Base-by-base conservation (phyloP, 83 land plant species). In the Thuja plicata region DNA sequence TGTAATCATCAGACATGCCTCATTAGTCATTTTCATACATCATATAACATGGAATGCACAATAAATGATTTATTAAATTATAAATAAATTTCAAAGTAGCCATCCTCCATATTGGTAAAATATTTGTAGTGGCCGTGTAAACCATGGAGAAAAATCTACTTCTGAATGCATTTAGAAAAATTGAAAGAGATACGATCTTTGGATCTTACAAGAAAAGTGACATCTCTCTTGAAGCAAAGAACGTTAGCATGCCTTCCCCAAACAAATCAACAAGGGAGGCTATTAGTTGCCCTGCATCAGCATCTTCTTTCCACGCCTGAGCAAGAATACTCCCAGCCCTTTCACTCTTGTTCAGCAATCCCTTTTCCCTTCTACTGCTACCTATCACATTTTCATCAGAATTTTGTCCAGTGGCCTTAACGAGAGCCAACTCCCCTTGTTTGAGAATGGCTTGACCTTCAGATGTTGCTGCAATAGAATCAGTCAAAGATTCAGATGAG, bases 261-360 rank as follows among this genome's bases (percentile, higher is more conserved):
- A 92, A 93, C 91, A 88, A 45, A 41, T 90, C 92, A 89, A 90
- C 92, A 38, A 92, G 40, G 10, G 95, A 90, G 30, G 92, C 81
- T 79, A 90, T 48, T 77, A 93, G 81, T 15, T 89, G 87, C 52
- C 94, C 96, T 52, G 91, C 89, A 89, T 92, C 89, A 71, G 91
- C 35, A 50, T 95, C 95, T 43, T 95, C 94, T 88, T 91, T 95
- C 94, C 97, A 92, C 15, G 92, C 89, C 54, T 91, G 93, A 34
- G 38, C 55, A 5, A 94, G 93, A 54, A 89, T 66, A 15, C 90
- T 88, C 66, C 91, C 89, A 60, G 45, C 71, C 45, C 91, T 92
- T 74, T 40, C 77, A 86, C 40, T 38, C 82, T 84, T 87, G 34
- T 85, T 78, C 30, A 41, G 17, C 62, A 83, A 77, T 57, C 88